These are phyloP conservation scores for Ophiostoma angusticollis DNA, from an alignment of 2,329 filamentous ascomycete species.

Conservation along the genomic window DNA sequence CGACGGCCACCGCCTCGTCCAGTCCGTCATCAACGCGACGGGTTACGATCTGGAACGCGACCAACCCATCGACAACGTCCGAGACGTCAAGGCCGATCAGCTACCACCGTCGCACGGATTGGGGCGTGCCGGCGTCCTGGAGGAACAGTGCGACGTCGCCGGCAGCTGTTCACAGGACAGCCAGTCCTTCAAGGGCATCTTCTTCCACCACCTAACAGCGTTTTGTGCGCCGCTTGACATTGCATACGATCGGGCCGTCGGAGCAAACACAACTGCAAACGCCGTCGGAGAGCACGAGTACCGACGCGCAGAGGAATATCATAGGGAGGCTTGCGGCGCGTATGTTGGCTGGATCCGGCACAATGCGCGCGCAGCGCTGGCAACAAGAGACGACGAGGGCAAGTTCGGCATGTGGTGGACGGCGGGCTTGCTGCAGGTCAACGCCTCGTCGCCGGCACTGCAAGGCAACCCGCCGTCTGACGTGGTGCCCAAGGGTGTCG, in stretches of 20 bases:
- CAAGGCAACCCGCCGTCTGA: neutral
- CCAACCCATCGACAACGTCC: conserved; percentile 28
- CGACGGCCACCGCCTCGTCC: conserved; percentile 69
- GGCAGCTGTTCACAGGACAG: conserved; percentile 68
- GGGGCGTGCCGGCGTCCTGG: conserved; percentile 66
- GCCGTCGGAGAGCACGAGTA: neutral
- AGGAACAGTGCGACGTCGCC: conserved; percentile 68
- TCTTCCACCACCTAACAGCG: conserved; percentile 72
- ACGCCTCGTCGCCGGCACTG: neutral
- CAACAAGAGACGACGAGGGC: conserved; percentile 53
- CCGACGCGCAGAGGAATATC: conserved; percentile 20
- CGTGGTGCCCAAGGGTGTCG: conserved; percentile 7
- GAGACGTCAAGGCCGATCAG: conserved; percentile 20
- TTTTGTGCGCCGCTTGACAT: conserved; percentile 57
- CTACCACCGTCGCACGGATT: conserved; percentile 57
- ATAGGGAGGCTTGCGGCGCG: conserved; percentile 46
- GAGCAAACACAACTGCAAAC: neutral
- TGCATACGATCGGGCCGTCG: conserved; percentile 16
- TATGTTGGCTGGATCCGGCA: conserved; percentile 67
- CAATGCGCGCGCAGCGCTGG: conserved; percentile 62
- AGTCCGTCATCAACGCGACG: conserved; percentile 62
- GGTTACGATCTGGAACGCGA: conserved; percentile 50
- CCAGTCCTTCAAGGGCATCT: conserved; percentile 91
- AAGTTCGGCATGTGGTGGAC: conserved; percentile 88
- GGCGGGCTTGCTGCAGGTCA: conserved; percentile 28